Evolutionary conservation across 495 filamentous ascomycete genomes (phyloP).

Genomic region (Pseudotulostoma volvatum): DNA sequence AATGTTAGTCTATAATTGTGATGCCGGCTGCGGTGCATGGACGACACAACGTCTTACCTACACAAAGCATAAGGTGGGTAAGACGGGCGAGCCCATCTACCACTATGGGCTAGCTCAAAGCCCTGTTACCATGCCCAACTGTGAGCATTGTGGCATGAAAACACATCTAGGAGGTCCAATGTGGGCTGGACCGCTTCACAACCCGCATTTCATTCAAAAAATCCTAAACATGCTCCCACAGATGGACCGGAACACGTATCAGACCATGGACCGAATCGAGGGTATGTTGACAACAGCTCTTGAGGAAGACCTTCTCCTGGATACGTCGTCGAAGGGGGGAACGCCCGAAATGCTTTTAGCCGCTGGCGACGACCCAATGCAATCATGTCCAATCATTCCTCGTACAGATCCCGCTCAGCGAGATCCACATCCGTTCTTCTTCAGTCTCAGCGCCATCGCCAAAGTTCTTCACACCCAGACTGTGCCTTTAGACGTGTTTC

Average conservation of each 20-base stretch:
- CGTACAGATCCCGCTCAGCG: slow-evolving; percentile 35
- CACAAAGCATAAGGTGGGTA: slow-evolving; percentile 44
- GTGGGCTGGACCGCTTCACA: slow-evolving; percentile 85
- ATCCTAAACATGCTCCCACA: slow-evolving; percentile 53
- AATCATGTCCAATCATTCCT: slow-evolving; percentile 19
- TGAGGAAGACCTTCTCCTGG: slow-evolving; percentile 44
- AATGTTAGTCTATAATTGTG: slow-evolving; percentile 86
- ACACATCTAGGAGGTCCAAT: slow-evolving; percentile 84
- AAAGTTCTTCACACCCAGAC: slow-evolving; percentile 63
- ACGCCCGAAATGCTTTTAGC: not conserved
- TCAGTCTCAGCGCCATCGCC: slow-evolving; percentile 54
- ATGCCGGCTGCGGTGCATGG: slow-evolving; percentile 79
- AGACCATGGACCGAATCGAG: slow-evolving; percentile 62
- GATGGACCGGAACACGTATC: slow-evolving; percentile 47
- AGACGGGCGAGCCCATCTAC: slow-evolving; percentile 52
- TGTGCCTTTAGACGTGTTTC: slow-evolving; percentile 50
- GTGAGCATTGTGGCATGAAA: slow-evolving; percentile 70
- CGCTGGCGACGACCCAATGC: slow-evolving; percentile 9
- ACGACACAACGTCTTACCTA: slow-evolving; percentile 55
- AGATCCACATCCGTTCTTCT: slow-evolving; percentile 71
- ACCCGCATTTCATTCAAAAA: slow-evolving; percentile 56
- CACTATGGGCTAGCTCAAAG: slow-evolving; percentile 58
- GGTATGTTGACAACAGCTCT: slow-evolving; percentile 83
- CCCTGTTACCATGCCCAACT: slow-evolving; percentile 42
- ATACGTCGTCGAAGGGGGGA: slow-evolving; percentile 1